Conservation (phyloP, 352 stramenopile species). For the Phytophthora capsici region DNA sequence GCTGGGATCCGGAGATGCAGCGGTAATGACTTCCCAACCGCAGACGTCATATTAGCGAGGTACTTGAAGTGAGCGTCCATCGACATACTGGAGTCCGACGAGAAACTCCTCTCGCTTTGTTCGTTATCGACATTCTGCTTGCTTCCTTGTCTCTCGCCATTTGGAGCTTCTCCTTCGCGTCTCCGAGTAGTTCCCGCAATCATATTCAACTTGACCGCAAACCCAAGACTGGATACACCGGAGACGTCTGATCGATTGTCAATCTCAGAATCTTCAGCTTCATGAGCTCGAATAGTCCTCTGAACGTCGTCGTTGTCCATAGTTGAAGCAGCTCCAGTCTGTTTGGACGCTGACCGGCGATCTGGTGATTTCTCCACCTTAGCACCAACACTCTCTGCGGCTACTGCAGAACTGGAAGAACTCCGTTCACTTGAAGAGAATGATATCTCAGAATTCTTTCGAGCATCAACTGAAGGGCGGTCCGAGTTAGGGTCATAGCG, state of each 20-base stretch:
- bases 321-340: background rate
- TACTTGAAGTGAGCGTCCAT: constrained; percentile 55
- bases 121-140: background rate
- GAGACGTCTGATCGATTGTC: constrained; percentile 33
- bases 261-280: background rate
- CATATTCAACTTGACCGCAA: constrained; percentile 51
- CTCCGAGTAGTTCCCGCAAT: constrained; percentile 36
- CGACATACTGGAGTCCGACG: constrained; percentile 55
- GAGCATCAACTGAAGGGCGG: background rate
- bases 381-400: constrained; percentile 9
- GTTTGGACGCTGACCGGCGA: background rate
- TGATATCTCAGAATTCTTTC: background rate
- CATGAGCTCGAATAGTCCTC: background rate
- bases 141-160: constrained; percentile 27
- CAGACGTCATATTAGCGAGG: constrained; percentile 54
- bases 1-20: constrained; percentile 52
- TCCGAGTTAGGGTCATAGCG: constrained; percentile 2
- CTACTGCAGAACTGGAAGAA: constrained; percentile 22
- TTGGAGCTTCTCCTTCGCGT: background rate
- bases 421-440: constrained; percentile 10
- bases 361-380: background rate
- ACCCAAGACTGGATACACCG: constrained; percentile 55
- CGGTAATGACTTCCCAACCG: constrained; percentile 46
- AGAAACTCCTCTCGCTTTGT: constrained; percentile 31
- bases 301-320: background rate